These are phyloP conservation scores for Solanum rostratum DNA, from an alignment of 257 asterid genomes.

Conservation along the genomic window DNA sequence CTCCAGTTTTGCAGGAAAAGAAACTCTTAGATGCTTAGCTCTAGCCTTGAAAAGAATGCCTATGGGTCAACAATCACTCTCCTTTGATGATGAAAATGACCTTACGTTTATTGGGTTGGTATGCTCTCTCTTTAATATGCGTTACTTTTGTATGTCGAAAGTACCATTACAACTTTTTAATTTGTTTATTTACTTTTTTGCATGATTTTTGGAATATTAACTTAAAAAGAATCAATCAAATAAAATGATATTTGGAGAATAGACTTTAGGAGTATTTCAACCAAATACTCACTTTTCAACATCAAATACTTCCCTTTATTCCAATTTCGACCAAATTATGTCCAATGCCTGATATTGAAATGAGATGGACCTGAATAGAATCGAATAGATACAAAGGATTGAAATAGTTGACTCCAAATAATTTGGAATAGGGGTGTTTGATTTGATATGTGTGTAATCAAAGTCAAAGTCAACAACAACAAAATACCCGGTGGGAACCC, in stretches of 20 bases:
- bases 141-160: conserved; percentile 1
- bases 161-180: neutral
- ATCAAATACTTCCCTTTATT: neutral
- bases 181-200: conserved; percentile 6
- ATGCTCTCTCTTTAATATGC: conserved; percentile 56
- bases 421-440: neutral
- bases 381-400: neutral
- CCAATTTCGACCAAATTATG: neutral
- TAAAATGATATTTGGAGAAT: neutral
- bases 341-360: neutral
- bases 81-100: conserved; percentile 81
- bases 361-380: neutral
- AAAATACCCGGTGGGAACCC: too few relatives aligned
- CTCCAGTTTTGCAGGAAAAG: conserved; percentile 93
- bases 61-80: conserved; percentile 64
- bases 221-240: neutral
- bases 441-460: neutral
- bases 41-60: conserved; percentile 94
- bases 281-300: neutral
- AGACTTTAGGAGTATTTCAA: neutral
- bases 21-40: conserved; percentile 92
- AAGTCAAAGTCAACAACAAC: neutral
- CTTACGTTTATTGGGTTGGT: conserved; percentile 99
- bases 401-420: neutral
- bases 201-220: neutral